Evolutionary conservation across 1,139 yeast species (phyloP).

Genomic region (Candida freyschussii): DNA sequence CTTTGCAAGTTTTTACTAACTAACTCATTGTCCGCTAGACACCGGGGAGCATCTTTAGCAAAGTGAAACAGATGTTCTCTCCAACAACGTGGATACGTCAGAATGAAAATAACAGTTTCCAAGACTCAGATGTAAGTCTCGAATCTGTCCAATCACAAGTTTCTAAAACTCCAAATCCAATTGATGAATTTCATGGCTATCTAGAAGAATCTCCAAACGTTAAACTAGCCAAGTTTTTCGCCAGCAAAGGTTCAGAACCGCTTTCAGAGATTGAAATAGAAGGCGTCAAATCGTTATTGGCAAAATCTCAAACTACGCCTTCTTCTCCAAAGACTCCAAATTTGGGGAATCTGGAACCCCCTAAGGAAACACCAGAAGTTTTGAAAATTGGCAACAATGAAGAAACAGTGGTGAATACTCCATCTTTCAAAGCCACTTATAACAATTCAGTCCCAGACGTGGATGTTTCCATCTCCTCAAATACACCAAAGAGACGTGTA

Average conservation of each 20-base stretch:
- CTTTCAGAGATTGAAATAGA: constrained; percentile 75
- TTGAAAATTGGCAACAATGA: constrained; percentile 9
- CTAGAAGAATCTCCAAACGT: constrained; percentile 42
- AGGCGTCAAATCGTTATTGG: constrained; percentile 68
- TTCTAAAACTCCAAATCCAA: too few relatives aligned
- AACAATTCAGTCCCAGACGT: constrained; percentile 19
- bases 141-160: constrained; percentile 4
- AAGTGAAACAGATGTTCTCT: constrained; percentile 24
- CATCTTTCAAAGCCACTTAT: constrained; percentile 32
- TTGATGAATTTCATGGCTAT: constrained; percentile 16
- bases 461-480: constrained; percentile 18
- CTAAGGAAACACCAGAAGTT: constrained; percentile 3
- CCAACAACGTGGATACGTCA: constrained; percentile 17
- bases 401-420: constrained; percentile 21
- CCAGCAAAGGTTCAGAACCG: constrained; percentile 69
- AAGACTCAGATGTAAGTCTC: constrained; percentile 8
- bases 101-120: too few relatives aligned
- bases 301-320: constrained; percentile 27
- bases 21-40: constrained; percentile 12
- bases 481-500: constrained; percentile 34
- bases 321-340: constrained; percentile 4
- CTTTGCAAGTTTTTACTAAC: too few relatives aligned
- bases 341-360: neutral
- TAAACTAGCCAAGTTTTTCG: constrained; percentile 67
- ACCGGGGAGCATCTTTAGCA: constrained; percentile 22